These are phyloP conservation scores for Flaveria robusta DNA, from an alignment of 129 eudicot genomes.

Conservation along the genomic window DNA sequence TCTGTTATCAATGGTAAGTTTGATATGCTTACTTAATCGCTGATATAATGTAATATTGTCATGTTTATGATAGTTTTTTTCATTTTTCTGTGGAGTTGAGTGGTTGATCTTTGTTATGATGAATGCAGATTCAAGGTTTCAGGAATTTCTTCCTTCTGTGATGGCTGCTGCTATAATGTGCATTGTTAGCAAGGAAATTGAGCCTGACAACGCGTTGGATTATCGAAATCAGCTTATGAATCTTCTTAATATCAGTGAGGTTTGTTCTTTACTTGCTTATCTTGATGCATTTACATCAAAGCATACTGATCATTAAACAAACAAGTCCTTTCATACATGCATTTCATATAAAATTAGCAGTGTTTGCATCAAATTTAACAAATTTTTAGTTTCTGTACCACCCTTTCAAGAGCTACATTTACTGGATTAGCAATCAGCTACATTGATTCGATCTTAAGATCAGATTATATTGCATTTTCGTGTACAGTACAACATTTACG, in stretches of 20 bases:
- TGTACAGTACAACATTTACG: not conserved
- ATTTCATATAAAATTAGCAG: no score
- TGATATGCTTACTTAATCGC: not conserved
- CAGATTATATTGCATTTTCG: not conserved
- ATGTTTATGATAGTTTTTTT: not conserved
- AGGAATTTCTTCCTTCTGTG: constrained; percentile 63
- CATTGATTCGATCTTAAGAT: not conserved
- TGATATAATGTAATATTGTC: not conserved
- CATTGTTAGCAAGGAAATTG: constrained; percentile 61
- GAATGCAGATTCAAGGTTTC: constrained; percentile 60
- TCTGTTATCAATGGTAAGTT: constrained; percentile 67
- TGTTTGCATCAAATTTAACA: not conserved
- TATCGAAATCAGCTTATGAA: constrained; percentile 54
- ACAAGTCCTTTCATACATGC: constrained; percentile 1
- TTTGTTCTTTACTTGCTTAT: constrained; percentile 34
- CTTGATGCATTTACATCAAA: not conserved
- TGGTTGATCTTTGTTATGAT: constrained; percentile 21
- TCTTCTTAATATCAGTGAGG: constrained; percentile 61
- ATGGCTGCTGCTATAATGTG: constrained; percentile 79
- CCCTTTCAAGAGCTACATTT: not conserved
- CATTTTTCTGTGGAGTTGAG: not conserved
- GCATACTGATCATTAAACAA: not conserved
- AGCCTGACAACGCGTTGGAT: constrained; percentile 48
- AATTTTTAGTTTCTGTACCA: not conserved
- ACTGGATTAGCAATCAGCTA: not conserved